A percentile compares a stretch with the other conserved stretches of the same genome.
These are phyloP conservation scores for Exsudoporus frostii DNA, from an alignment of 768 basidiomycete species.

Conservation along the genomic window DNA sequence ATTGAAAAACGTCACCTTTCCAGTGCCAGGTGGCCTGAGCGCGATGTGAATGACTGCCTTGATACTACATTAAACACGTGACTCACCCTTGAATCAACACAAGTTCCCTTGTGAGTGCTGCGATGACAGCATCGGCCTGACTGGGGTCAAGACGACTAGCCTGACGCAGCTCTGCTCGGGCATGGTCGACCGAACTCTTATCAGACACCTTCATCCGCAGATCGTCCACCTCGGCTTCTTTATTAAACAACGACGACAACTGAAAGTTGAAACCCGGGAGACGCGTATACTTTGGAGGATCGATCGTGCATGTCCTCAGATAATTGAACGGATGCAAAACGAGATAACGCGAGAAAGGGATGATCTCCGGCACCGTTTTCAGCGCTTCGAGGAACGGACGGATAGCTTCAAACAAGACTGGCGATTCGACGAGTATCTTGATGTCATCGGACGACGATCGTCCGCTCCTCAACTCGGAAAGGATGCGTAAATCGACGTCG, in stretches of 20 bases:
- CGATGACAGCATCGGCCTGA: constrained; percentile 68
- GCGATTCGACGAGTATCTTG: constrained; percentile 54
- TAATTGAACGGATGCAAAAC: constrained; percentile 40
- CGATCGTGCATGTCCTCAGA: constrained; percentile 36
- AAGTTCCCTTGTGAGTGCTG: constrained; percentile 56
- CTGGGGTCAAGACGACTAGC: constrained; percentile 62
- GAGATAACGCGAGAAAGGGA: constrained; percentile 56
- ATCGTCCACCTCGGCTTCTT: constrained; percentile 36
- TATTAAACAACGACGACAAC: constrained; percentile 50
- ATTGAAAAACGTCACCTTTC: constrained; percentile 47
- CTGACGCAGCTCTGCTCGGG: constrained; percentile 41
- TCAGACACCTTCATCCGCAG: constrained; percentile 42
- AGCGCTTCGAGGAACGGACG: constrained; percentile 67
- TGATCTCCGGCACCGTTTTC: constrained; percentile 49
- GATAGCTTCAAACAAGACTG: constrained; percentile 65
- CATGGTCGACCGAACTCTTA: constrained; percentile 42
- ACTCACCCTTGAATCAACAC: constrained; percentile 70
- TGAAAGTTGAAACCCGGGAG: constrained; percentile 56
- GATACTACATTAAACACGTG: neutral
- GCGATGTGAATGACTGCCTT: neutral
- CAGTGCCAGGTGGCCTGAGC: constrained; percentile 70
- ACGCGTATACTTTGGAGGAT: constrained; percentile 53
- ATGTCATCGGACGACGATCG: constrained; percentile 21
- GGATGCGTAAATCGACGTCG: constrained; percentile 46
- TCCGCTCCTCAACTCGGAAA: constrained; percentile 35